phyloP scores from a whole-genome alignment of 768 basidiomycete species.

The Auriscalpium vulgare region DNA sequence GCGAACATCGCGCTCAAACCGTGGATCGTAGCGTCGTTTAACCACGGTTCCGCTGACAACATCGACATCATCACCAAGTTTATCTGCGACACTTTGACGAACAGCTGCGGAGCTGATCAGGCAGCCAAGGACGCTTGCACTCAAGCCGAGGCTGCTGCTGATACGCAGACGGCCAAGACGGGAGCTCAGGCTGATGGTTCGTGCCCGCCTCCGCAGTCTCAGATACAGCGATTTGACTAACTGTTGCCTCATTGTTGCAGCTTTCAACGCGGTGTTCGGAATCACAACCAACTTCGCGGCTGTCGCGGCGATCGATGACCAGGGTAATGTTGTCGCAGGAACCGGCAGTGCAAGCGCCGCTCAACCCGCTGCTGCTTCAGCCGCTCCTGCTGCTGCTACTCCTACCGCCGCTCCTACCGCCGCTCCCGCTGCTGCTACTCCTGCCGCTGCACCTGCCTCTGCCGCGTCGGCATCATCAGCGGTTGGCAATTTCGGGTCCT shows the following conservation, averaged over 20 bases:
- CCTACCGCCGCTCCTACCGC: neutral
- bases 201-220: neutral
- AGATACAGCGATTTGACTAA: too few relatives aligned
- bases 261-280: conserved; percentile 47
- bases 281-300: conserved; percentile 42
- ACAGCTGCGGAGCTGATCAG: conserved; percentile 45
- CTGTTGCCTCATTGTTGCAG: neutral
- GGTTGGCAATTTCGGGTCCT: conserved; percentile 32
- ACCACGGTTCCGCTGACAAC: conserved; percentile 54
- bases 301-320: conserved; percentile 36
- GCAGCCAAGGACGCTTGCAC: conserved; percentile 45
- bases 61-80: conserved; percentile 51
- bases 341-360: conserved; percentile 4
- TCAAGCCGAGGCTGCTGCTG: conserved; percentile 25
- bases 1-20: too few relatives aligned
- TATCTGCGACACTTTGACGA: conserved; percentile 49
- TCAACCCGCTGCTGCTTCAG: neutral
- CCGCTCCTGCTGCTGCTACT: neutral
- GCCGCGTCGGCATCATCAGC: conserved; percentile 1
- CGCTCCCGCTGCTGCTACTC: neutral
- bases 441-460: neutral
- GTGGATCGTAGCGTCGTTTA: conserved; percentile 21
- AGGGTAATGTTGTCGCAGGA: conserved; percentile 29
- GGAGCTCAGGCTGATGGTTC: conserved; percentile 39
- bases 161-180: conserved; percentile 19